phyloP scores from a whole-genome alignment of 2,329 filamentous ascomycete genomes.

The Alternaria novae-zelandiae region DNA sequence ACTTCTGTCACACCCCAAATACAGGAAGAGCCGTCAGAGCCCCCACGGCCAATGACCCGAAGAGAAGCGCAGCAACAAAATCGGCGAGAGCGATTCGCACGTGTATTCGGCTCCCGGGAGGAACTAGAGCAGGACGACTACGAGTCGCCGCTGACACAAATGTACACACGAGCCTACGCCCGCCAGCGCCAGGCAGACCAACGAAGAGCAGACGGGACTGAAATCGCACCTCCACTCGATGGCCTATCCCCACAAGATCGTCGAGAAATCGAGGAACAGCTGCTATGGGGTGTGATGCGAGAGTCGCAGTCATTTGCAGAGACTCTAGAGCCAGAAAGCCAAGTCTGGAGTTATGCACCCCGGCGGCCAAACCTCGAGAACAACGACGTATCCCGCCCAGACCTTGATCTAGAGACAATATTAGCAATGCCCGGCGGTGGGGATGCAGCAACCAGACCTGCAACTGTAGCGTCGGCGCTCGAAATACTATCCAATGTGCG shows the following conservation, averaged over 20 bases:
- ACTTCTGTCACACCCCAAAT: slow-evolving; percentile 5
- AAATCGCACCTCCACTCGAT: slow-evolving; percentile 27
- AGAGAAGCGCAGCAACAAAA: slow-evolving; percentile 29
- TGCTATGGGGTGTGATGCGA: slow-evolving; percentile 42
- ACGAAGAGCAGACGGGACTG: slow-evolving; percentile 30
- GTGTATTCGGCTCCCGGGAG: slow-evolving; percentile 56
- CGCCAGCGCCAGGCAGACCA: slow-evolving; percentile 53
- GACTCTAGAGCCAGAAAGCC: slow-evolving; percentile 19
- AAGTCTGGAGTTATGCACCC: slow-evolving; percentile 31
- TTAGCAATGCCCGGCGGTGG: neutral
- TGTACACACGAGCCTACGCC: slow-evolving; percentile 55
- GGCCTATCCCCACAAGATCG: slow-evolving; percentile 32
- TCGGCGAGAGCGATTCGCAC: slow-evolving; percentile 35
- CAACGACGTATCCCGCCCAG: neutral
- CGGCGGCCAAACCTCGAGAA: neutral
- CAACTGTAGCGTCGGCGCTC: neutral
- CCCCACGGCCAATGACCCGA: slow-evolving; percentile 20
- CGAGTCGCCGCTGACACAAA: slow-evolving; percentile 55
- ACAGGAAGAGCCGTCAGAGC: slow-evolving; percentile 6
- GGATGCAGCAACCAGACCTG: neutral
- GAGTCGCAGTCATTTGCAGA: slow-evolving; percentile 26
- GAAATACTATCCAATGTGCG: neutral
- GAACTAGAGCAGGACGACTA: slow-evolving; percentile 57
- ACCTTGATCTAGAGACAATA: neutral
- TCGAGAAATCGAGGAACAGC: slow-evolving; percentile 40